These are phyloP conservation scores for Parastagonospora avenae DNA, from an alignment of 2,329 filamentous ascomycete genomes.

Conservation along the genomic window DNA sequence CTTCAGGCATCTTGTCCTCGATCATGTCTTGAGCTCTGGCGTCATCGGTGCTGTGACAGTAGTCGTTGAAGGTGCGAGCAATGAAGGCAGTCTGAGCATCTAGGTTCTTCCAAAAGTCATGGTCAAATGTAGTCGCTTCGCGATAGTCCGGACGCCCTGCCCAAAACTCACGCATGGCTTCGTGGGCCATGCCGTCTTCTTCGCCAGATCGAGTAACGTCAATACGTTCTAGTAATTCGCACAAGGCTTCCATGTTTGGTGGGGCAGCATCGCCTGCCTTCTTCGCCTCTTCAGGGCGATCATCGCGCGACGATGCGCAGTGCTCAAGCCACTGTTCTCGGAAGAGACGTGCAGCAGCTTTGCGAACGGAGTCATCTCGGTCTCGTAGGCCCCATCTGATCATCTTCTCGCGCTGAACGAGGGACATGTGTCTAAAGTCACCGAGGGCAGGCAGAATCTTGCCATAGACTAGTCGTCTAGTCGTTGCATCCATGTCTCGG, in stretches of 20 bases:
- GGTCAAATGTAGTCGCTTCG: slow-evolving; percentile 72
- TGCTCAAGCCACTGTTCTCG: slow-evolving; percentile 98
- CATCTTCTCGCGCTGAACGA: slow-evolving; percentile 94
- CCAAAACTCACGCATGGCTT: slow-evolving; percentile 97
- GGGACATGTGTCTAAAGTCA: slow-evolving; percentile 90
- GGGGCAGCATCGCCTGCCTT: slow-evolving; percentile 51
- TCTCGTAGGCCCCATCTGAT: slow-evolving; percentile 93
- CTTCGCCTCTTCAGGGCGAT: slow-evolving; percentile 60
- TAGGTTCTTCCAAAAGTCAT: slow-evolving; percentile 79
- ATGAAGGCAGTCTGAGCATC: slow-evolving; percentile 89
- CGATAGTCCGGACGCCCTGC: slow-evolving; percentile 84
- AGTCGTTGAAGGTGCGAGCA: slow-evolving; percentile 91
- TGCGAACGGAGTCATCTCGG: slow-evolving; percentile 90
- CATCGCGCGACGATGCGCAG: slow-evolving; percentile 72
- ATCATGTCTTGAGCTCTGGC: slow-evolving; percentile 75
- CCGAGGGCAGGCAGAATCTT: slow-evolving; percentile 84
- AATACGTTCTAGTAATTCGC: slow-evolving; percentile 91
- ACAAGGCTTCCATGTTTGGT: slow-evolving; percentile 75
- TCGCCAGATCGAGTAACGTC: slow-evolving; percentile 89
- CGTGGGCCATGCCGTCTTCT: slow-evolving; percentile 86
- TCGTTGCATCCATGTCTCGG: slow-evolving; percentile 83
- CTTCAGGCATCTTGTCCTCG: slow-evolving; percentile 94
- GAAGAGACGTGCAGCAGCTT: slow-evolving; percentile 88
- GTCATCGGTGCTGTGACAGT: slow-evolving; percentile 76
- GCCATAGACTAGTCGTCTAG: slow-evolving; percentile 84